phyloP scores from a whole-genome alignment of 1,284 basidiomycete species.

The Vanrija sp. region DNA sequence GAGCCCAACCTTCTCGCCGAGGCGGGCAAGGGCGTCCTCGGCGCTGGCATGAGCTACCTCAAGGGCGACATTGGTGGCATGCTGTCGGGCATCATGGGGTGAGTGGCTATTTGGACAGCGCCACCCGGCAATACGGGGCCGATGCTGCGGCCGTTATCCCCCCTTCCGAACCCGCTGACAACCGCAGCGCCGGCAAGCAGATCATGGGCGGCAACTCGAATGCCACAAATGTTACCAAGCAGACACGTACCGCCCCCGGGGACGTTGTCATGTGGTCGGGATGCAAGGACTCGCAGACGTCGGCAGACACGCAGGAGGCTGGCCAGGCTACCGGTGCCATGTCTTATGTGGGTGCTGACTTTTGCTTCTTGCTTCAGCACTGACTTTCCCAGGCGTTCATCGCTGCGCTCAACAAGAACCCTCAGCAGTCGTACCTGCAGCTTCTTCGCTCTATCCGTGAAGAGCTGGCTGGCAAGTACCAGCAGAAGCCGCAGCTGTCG shows the following conservation, averaged over 20 bases:
- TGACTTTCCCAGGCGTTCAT: conserved; percentile 59
- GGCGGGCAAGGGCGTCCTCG: conserved; percentile 68
- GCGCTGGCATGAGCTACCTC: conserved; percentile 31
- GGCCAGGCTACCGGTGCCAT: conserved; percentile 82
- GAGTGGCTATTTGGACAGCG: conserved; percentile 1
- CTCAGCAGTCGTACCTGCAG: conserved; percentile 73
- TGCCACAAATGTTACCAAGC: conserved; percentile 48
- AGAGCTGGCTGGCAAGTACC: conserved; percentile 59
- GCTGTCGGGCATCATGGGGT: conserved; percentile 51
- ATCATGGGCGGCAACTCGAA: conserved; percentile 14
- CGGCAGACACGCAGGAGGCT: conserved; percentile 78
- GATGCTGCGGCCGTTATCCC: no score
- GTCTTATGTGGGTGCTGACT: conserved; percentile 49
- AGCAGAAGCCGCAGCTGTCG: conserved; percentile 72
- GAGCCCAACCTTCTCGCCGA: conserved; percentile 78
- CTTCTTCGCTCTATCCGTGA: conserved; percentile 67
- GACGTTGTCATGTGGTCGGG: conserved; percentile 69
- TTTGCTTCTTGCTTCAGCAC: no score
- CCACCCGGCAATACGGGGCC: no score
- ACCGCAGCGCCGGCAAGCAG: conserved; percentile 10
- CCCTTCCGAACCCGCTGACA: neutral
- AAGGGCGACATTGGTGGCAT: conserved; percentile 70
- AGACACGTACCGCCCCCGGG: conserved; percentile 73
- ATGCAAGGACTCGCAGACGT: conserved; percentile 88
- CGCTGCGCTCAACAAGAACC: conserved; percentile 58